These are phyloP conservation scores for Colletotrichum sp. DNA, from an alignment of 2,329 filamentous ascomycete species.

Conservation along the genomic window DNA sequence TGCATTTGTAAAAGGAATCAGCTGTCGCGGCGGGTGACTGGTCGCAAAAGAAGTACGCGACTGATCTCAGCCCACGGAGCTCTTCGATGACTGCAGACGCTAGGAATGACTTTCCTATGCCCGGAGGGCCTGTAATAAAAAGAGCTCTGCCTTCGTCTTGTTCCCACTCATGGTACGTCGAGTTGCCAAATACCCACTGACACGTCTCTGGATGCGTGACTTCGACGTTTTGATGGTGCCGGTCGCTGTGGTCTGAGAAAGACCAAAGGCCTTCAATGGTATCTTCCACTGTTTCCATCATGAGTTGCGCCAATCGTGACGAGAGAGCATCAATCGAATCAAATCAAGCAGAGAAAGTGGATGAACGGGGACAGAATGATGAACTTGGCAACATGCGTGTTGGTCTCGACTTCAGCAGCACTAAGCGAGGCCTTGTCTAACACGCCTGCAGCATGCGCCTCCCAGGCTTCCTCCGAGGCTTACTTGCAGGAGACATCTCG, in stretches of 20 bases:
- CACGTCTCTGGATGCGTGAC: neutral
- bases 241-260: neutral
- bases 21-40: fast-evolving
- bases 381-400: neutral
- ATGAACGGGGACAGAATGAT: neutral
- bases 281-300: neutral
- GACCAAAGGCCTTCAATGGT: neutral
- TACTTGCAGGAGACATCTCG: neutral
- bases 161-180: neutral
- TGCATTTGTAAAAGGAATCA: neutral
- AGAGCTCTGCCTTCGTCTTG: neutral
- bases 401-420: neutral
- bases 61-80: neutral
- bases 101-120: neutral
- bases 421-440: neutral
- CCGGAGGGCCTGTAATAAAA: neutral
- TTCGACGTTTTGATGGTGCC: neutral
- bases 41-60: neutral
- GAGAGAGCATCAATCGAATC: neutral
- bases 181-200: neutral
- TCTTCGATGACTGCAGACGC: neutral
- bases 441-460: neutral
- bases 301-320: neutral
- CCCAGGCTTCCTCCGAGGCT: neutral
- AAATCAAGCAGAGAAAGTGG: neutral